phyloP scores from a whole-genome alignment of 2,329 filamentous ascomycete species.

The Emydomyces testavorans region DNA sequence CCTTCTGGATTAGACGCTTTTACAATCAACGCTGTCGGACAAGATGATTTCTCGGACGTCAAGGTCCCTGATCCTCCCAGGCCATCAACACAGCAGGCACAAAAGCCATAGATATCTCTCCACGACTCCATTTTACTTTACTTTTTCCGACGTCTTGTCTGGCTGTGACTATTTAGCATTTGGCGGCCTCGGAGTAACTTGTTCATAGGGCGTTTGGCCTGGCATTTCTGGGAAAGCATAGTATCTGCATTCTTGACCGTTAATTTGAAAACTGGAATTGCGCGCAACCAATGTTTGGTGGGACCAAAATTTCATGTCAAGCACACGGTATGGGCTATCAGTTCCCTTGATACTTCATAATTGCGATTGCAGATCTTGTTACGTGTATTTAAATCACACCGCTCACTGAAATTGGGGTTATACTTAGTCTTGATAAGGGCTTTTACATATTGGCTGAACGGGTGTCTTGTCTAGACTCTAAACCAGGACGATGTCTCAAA shows the following conservation, averaged over 20 bases:
- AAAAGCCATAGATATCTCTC: constrained; percentile 1
- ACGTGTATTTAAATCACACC: constrained; percentile 1
- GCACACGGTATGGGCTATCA: background rate
- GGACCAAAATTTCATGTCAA: background rate
- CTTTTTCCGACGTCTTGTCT: background rate
- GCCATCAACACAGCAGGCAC: background rate
- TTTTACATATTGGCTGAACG: no score
- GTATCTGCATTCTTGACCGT: background rate
- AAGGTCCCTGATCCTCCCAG: constrained; percentile 67
- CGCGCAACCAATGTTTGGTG: background rate
- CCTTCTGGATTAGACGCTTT: constrained; percentile 45
- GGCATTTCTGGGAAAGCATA: background rate
- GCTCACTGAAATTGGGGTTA: background rate
- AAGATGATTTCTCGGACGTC: constrained; percentile 95
- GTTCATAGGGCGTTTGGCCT: constrained; percentile 2
- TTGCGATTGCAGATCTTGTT: background rate
- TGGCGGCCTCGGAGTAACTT: constrained; percentile 6
- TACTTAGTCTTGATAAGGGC: no score
- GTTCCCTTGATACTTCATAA: background rate
- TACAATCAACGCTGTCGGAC: constrained; percentile 74
- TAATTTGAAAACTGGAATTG: background rate
- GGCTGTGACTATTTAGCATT: constrained; percentile 6
- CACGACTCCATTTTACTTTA: background rate
- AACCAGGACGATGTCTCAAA: no score
- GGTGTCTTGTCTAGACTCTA: no score